These are phyloP conservation scores for Populus ilicifolia DNA, from an alignment of 345 rosid species.

Conservation along the genomic window DNA sequence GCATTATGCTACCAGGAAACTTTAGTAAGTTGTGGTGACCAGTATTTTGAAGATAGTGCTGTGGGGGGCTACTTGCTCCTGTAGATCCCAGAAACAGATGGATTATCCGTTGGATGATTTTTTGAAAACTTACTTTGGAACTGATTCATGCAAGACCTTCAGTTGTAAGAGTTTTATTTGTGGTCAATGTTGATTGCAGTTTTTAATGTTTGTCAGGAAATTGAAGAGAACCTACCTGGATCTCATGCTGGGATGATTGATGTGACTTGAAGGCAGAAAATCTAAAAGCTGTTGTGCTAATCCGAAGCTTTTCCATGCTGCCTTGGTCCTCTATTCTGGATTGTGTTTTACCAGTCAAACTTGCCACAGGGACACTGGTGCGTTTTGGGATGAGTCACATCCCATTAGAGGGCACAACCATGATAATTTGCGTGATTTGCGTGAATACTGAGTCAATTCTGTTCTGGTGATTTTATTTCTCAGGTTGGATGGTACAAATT, in stretches of 20 bases:
- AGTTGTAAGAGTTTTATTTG: background rate
- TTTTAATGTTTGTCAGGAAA: conserved; percentile 19
- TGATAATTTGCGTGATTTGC: background rate
- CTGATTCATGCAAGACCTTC: background rate
- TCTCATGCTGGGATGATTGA: conserved; percentile 12
- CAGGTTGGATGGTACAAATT: conserved; percentile 5
- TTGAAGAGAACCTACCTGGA: conserved; percentile 29
- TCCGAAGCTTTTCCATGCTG: background rate
- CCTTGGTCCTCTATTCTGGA: background rate
- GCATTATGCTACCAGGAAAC: background rate
- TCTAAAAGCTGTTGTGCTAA: conserved; percentile 1
- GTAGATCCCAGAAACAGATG: background rate
- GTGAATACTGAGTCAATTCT: background rate
- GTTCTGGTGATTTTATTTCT: background rate
- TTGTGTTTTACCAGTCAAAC: background rate
- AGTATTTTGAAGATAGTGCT: background rate
- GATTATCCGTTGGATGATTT: background rate
- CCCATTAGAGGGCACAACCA: background rate
- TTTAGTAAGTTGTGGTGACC: background rate
- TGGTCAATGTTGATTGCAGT: background rate
- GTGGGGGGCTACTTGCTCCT: background rate
- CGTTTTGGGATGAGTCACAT: background rate
- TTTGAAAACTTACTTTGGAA: background rate
- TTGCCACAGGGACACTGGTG: background rate
- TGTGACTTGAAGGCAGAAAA: conserved; percentile 13